Percentiles rank a stretch among this genome's conserved stretches.
Conservation (phyloP, 208 protist species). For the Trypanosoma caninum region DNA sequence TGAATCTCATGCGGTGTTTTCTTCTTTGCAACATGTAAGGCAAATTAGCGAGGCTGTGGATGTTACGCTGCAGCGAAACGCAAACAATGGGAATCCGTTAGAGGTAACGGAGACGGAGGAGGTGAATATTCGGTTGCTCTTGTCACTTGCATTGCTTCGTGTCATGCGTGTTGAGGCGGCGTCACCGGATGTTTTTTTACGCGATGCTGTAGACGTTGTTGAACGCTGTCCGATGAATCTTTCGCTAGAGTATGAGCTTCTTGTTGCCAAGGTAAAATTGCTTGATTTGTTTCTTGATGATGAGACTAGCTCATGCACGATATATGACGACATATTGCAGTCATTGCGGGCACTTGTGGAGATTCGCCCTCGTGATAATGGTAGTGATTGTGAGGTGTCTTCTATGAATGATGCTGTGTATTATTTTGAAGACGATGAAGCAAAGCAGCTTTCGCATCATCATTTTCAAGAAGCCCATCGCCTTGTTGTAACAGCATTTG, state of each 20-base stretch:
- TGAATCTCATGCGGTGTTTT: not conserved
- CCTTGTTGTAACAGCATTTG: conserved; percentile 34
- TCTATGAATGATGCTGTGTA: not conserved
- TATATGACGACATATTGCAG: conserved; percentile 73
- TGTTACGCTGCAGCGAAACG: conserved; percentile 68
- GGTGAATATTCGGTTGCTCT: conserved; percentile 25
- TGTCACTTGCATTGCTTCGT: conserved; percentile 48
- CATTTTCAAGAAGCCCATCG: conserved; percentile 25
- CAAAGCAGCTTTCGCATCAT: not conserved
- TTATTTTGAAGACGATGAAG: not conserved
- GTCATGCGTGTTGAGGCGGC: conserved; percentile 51
- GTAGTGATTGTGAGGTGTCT: not conserved
- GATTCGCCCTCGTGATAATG: conserved; percentile 48
- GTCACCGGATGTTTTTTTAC: conserved; percentile 63
- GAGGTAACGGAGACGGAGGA: conserved; percentile 26
- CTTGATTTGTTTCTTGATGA: conserved; percentile 61
- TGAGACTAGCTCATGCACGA: conserved; percentile 35
- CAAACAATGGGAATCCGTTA: conserved; percentile 57
- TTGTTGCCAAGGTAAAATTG: conserved; percentile 63
- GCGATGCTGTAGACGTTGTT: conserved; percentile 55
- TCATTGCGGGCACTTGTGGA: conserved; percentile 78
- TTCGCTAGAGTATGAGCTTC: conserved; percentile 67
- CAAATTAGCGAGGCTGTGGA: conserved; percentile 48
- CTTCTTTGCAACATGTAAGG: conserved; percentile 20
- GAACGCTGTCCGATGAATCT: conserved; percentile 59